Evolutionary conservation across 805 yeast genomes (phyloP).

Genomic region (Candida cerambycidarum): DNA sequence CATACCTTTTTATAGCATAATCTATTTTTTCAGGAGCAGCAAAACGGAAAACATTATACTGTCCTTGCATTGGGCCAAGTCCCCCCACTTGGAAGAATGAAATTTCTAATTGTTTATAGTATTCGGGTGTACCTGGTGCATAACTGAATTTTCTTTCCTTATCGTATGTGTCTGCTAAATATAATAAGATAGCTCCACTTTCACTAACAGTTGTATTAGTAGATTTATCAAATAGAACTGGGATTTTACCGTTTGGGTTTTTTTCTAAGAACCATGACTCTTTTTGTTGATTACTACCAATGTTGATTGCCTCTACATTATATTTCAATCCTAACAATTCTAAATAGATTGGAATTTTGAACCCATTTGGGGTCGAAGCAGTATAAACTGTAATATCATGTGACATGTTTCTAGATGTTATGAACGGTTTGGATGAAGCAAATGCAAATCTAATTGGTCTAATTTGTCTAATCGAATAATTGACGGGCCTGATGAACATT

Average conservation of each 20-base stretch:
- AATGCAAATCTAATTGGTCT: no score
- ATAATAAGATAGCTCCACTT: conserved; percentile 61
- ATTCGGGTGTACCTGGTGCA: conserved; percentile 35
- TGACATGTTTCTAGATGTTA: no score
- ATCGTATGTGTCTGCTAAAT: conserved; percentile 62
- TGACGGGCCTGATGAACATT: no score
- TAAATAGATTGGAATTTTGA: conserved; percentile 39
- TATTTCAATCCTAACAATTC: conserved; percentile 46
- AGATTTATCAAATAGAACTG: conserved; percentile 45
- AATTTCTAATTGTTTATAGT: conserved; percentile 56
- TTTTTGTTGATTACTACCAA: no score
- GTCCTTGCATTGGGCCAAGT: conserved; percentile 65
- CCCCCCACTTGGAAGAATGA: conserved; percentile 56
- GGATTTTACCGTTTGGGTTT: conserved; percentile 66
- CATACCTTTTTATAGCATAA: conserved; percentile 53
- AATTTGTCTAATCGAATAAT: background rate
- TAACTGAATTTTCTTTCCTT: conserved; percentile 48
- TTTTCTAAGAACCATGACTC: conserved; percentile 55
- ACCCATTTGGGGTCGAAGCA: conserved; percentile 46
- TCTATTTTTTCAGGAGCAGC: conserved; percentile 52
- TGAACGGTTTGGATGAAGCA: no score
- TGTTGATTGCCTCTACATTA: conserved; percentile 44
- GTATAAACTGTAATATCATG: conserved; percentile 19
- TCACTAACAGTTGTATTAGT: conserved; percentile 53
- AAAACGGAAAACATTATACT: conserved; percentile 47